A percentile compares a stretch with the other conserved stretches of the same genome.
Conservation (phyloP, 371 early-diverging fungal species). For the Mucor sp. region DNA sequence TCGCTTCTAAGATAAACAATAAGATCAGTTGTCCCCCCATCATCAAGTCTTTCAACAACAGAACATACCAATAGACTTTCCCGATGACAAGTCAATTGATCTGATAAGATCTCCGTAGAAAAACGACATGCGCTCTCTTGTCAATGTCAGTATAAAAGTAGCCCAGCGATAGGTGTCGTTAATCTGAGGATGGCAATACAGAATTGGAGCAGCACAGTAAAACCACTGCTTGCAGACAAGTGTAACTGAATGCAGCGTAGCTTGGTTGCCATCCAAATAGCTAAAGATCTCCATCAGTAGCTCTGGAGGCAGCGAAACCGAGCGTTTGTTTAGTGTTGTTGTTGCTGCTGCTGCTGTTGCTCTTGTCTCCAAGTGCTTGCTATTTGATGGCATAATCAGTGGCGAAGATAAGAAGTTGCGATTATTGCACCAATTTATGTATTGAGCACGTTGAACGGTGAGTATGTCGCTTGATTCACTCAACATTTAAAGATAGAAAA, state of each 20-base stretch:
- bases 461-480: conserved; percentile 3
- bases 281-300: conserved; percentile 48
- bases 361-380: neutral
- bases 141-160: conserved; percentile 58
- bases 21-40: neutral
- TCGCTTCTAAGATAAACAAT: conserved; percentile 11
- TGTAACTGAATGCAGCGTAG: conserved; percentile 40
- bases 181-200: conserved; percentile 55
- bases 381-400: neutral
- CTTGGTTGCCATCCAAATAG: conserved; percentile 36
- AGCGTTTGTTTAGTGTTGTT: neutral
- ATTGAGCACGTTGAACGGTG: conserved; percentile 15
- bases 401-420: neutral
- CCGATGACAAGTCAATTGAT: conserved; percentile 39
- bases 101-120: conserved; percentile 35
- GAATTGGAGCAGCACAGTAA: conserved; percentile 51
- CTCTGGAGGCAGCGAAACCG: conserved; percentile 46
- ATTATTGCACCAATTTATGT: conserved; percentile 11
- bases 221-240: conserved; percentile 61
- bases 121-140: conserved; percentile 37
- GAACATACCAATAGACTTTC: conserved; percentile 25
- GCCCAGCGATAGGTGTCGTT: conserved; percentile 63
- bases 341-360: neutral
- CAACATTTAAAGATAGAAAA: neutral
- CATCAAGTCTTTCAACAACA: neutral